These are phyloP conservation scores for Hypoxylon sp. DNA, from an alignment of 2,329 filamentous ascomycete species.

Conservation along the genomic window DNA sequence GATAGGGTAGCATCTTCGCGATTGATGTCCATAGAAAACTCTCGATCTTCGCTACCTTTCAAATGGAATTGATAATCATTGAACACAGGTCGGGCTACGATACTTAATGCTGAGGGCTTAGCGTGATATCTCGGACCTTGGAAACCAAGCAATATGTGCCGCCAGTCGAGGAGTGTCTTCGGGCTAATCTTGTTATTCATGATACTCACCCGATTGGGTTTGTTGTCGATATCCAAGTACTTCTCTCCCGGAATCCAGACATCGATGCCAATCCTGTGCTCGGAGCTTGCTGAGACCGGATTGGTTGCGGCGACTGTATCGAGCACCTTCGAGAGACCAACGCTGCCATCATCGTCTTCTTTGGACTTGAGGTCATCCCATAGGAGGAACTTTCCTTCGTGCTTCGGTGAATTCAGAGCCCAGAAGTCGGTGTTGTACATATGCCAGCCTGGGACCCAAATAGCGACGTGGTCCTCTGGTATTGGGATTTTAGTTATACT, in stretches of 20 bases:
- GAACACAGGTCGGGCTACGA: constrained; percentile 44
- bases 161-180: constrained; percentile 28
- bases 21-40: constrained; percentile 20
- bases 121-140: constrained; percentile 1
- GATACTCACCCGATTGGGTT: constrained; percentile 23
- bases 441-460: constrained; percentile 34
- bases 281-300: not conserved
- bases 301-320: not conserved
- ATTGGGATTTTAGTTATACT: too few species aligned
- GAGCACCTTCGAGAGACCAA: constrained; percentile 24
- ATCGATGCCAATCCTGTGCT: constrained; percentile 33
- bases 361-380: constrained; percentile 17
- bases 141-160: constrained; percentile 6
- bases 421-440: constrained; percentile 13
- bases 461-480: constrained; percentile 10
- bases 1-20: not conserved
- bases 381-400: not conserved
- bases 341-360: not conserved
- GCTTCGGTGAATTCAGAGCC: not conserved
- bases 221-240: constrained; percentile 25
- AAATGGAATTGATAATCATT: constrained; percentile 31
- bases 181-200: not conserved
- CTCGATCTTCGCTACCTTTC: not conserved
- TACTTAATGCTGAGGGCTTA: constrained; percentile 5
- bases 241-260: constrained; percentile 40